Conservation (phyloP, 345 rosid genomes). For the Dipteronia dyeriana region DNA sequence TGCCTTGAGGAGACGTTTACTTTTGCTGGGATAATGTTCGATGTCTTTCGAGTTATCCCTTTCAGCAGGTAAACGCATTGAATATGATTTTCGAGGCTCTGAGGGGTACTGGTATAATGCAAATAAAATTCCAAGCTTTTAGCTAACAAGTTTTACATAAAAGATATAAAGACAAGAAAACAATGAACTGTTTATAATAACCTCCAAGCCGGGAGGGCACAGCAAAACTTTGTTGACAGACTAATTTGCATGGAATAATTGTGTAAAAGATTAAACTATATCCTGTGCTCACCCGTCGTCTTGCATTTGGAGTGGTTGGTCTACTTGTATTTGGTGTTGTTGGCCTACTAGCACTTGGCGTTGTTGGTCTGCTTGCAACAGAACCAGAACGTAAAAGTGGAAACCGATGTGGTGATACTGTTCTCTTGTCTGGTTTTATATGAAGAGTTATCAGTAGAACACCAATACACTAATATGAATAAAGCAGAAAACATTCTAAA, state of each 20-base stretch:
- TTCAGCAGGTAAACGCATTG: slow-evolving; percentile 64
- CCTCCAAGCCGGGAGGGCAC: background rate
- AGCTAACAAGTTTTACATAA: background rate
- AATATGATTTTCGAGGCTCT: slow-evolving; percentile 80
- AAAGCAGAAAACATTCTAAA: background rate
- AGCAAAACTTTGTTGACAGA: slow-evolving; percentile 12
- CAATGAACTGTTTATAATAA: background rate
- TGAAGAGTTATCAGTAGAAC: slow-evolving; percentile 1
- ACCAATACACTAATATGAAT: background rate
- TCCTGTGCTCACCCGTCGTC: slow-evolving; percentile 48
- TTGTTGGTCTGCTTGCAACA: slow-evolving; percentile 59
- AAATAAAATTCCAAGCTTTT: slow-evolving; percentile 18
- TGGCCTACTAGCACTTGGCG: slow-evolving; percentile 65
- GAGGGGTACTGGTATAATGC: slow-evolving; percentile 62
- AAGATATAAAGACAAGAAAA: background rate
- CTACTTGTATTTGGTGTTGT: slow-evolving; percentile 46
- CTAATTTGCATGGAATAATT: slow-evolving; percentile 1
- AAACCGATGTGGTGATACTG: slow-evolving; percentile 81
- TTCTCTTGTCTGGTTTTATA: slow-evolving; percentile 58
- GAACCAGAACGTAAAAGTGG: slow-evolving; percentile 85
- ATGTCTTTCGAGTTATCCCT: slow-evolving; percentile 53
- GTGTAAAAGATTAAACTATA: background rate
- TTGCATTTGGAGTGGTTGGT: slow-evolving; percentile 61
- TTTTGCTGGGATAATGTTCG: slow-evolving; percentile 79
- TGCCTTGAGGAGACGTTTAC: slow-evolving; percentile 85